Conservation (phyloP, 2,329 filamentous ascomycete genomes). For the Fusarium cicatricum region DNA sequence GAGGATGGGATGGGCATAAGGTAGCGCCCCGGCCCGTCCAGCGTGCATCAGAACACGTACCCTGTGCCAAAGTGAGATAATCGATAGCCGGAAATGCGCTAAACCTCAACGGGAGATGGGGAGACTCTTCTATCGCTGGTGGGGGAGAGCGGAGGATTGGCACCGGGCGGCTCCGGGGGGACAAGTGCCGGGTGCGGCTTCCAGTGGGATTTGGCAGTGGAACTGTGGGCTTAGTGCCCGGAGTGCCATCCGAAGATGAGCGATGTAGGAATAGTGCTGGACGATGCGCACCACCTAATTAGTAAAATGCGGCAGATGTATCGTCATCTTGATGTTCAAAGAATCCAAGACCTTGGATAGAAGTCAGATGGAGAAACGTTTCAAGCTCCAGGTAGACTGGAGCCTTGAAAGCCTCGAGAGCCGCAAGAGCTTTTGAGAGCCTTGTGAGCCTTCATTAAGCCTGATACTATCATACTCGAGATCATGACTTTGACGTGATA, state of each 20-base stretch:
- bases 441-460: neutral
- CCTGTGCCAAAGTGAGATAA: slow-evolving; percentile 8
- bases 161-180: slow-evolving; percentile 26
- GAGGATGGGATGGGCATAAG: neutral
- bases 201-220: slow-evolving; percentile 5
- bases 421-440: no score
- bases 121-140: neutral
- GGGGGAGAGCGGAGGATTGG: slow-evolving; percentile 26
- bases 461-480: neutral
- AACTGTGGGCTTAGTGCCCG: neutral
- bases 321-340: slow-evolving; percentile 7
- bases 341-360: neutral
- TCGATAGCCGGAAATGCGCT: neutral
- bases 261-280: slow-evolving; percentile 9
- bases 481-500: slow-evolving; percentile 18
- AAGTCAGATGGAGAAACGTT: neutral
- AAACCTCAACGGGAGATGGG: slow-evolving; percentile 2
- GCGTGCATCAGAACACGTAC: neutral
- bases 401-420: neutral
- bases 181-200: slow-evolving; percentile 28
- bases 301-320: slow-evolving; percentile 8
- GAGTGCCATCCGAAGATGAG: slow-evolving; percentile 5
- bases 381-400: no score
- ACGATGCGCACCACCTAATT: slow-evolving; percentile 14
- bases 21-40: slow-evolving; percentile 24